phyloP scores from a whole-genome alignment of 2,329 filamentous ascomycete genomes.

The Aspergillus pseudoterreus region DNA sequence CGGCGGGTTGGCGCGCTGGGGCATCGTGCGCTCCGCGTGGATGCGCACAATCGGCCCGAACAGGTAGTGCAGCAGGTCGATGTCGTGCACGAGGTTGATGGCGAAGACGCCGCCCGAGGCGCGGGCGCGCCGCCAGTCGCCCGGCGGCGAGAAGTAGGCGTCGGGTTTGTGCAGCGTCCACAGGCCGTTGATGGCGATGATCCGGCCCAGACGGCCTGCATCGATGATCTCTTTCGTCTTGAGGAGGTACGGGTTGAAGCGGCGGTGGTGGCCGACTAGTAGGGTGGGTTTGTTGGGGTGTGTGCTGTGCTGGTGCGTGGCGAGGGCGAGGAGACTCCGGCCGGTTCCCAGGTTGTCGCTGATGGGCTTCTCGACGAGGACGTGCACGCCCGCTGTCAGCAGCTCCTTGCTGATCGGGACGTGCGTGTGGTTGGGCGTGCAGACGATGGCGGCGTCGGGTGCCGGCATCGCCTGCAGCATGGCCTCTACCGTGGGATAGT shows the following conservation, averaged over 20 bases:
- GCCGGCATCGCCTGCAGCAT: conserved; percentile 39
- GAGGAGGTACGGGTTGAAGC: conserved; percentile 56
- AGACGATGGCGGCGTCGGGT: conserved; percentile 56
- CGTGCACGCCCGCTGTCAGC: conserved; percentile 47
- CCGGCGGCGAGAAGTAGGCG: conserved; percentile 48
- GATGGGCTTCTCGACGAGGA: conserved; percentile 58
- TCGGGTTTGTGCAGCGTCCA: conserved; percentile 53
- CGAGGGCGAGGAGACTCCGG: conserved; percentile 17
- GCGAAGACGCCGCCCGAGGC: conserved; percentile 51
- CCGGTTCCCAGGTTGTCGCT: conserved; percentile 34
- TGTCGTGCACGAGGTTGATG: conserved; percentile 61
- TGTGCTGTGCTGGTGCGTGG: conserved; percentile 15
- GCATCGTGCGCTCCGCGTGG: conserved; percentile 46
- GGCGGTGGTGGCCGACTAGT: conserved; percentile 56
- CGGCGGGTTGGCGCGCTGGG: conserved; percentile 35
- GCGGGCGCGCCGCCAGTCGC: conserved; percentile 46
- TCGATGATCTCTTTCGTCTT: conserved; percentile 47
- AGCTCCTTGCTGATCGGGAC: conserved; percentile 50
- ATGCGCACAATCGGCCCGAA: conserved; percentile 53
- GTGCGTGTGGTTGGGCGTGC: conserved; percentile 59
- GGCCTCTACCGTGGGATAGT: conserved; percentile 40
- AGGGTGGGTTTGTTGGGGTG: conserved; percentile 44
- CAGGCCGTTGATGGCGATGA: conserved; percentile 53
- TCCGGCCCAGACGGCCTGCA: conserved; percentile 40
- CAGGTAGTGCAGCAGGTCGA: conserved; percentile 56